Base-by-base conservation (phyloP, 768 basidiomycete species). In the Kwoniella newhampshirensis region DNA sequence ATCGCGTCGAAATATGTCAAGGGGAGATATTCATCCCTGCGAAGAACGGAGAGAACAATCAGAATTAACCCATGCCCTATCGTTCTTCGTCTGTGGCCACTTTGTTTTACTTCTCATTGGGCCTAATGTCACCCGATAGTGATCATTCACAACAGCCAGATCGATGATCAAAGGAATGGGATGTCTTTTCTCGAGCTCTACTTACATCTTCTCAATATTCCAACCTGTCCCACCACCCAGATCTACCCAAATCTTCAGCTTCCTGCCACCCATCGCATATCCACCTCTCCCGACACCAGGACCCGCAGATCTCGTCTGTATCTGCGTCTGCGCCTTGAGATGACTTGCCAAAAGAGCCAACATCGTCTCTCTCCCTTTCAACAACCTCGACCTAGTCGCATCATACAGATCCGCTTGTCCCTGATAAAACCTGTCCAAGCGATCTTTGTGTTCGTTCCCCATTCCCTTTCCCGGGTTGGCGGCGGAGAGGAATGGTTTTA, bases 321-420 rank as follows among this genome's bases (percentile, higher is more conserved):
- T 28, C 35, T 59, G 49, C 68, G 32, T 61, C 58, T 86, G 78
- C 2, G 80, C 75, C 28, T 78, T 79, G 7, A 88, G 76, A 62
- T 88, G 86, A 30, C 81, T 81, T 0, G 85, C 84, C 3, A 82
- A 81, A n/a, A 88, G 79, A 51, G 79, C 80, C 12, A 87, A 79
- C 85, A 89, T 86, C 15, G 86, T 87, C 64, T 85, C 81, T 20
- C 88, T 78, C 0, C 88, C 88, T 9, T 85, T 81, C 1, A 89
- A 79, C 0, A 89, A 79, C 13, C 80, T 75, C 32, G 76, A 78
- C 4, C 88, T 79, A 1, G 87, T 89, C 37, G 78, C 74, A 78
- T 89, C 87, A 69, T 89, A 89, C 23, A 88, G 82, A 43, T 82
- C 81, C 1, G 87, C 86, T 68, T 88, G 87, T 6, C 84, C 84